Conservation (phyloP, 140 eudicot genomes). For the Flaveria floridana region DNA sequence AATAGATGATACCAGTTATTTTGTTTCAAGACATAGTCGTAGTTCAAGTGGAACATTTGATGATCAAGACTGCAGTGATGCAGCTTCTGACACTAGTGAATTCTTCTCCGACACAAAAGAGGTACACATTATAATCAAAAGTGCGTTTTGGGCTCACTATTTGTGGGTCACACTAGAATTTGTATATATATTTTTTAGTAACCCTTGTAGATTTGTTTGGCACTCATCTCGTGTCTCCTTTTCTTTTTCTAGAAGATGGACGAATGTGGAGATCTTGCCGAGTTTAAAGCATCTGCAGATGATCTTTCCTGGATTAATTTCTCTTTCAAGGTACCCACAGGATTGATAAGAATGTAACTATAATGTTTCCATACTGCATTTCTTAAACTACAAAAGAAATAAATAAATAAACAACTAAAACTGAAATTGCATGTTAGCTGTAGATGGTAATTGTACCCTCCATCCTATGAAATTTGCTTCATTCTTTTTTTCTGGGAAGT, state of each 20-base stretch:
- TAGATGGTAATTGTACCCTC: not conserved
- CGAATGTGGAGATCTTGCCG: constrained; percentile 67
- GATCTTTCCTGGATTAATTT: constrained; percentile 71
- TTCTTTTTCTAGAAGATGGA: constrained; percentile 50
- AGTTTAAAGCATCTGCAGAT: constrained; percentile 67
- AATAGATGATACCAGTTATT: constrained; percentile 79
- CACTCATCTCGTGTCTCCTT: constrained; percentile 4
- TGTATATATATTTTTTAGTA: constrained; percentile 2
- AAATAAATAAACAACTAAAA: not conserved
- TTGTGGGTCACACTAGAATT: constrained; percentile 4
- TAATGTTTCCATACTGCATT: not conserved
- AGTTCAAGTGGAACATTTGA: constrained; percentile 49
- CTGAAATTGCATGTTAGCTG: not conserved
- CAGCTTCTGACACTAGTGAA: constrained; percentile 57
- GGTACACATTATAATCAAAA: constrained; percentile 37
- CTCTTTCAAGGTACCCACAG: constrained; percentile 66
- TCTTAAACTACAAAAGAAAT: not conserved
- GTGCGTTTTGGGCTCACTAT: constrained; percentile 14
- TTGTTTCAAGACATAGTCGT: constrained; percentile 58
- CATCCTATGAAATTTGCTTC: not conserved
- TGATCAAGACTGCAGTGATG: constrained; percentile 49
- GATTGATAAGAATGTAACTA: constrained; percentile 24
- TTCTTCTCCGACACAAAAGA: constrained; percentile 53
- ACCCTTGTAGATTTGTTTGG: not conserved
- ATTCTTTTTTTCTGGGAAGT: not conserved